Percentiles rank a stretch among this genome's conserved stretches.
These are phyloP conservation scores for Xylariomycetidae sp. DNA, from an alignment of 2,329 filamentous ascomycete genomes.

Conservation along the genomic window DNA sequence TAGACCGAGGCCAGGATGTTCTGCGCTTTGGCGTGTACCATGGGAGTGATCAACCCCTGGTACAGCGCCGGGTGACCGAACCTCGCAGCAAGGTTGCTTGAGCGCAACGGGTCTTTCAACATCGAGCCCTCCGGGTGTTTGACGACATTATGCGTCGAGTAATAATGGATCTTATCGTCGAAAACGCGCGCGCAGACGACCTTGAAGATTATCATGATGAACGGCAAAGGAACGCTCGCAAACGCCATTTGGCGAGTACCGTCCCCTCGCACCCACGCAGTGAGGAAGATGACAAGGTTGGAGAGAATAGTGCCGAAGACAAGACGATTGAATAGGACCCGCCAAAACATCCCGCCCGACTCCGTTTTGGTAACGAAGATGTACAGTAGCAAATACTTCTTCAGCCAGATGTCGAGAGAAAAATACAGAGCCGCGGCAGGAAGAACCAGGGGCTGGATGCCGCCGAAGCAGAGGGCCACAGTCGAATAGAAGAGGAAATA, in stretches of 20 bases:
- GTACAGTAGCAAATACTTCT: constrained; percentile 93
- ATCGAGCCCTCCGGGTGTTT: constrained; percentile 39
- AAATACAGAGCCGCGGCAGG: constrained; percentile 89
- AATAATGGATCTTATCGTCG: constrained; percentile 76
- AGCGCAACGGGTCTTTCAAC: constrained; percentile 46
- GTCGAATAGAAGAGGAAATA: constrained; percentile 95
- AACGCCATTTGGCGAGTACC: constrained; percentile 56
- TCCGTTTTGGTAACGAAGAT: constrained; percentile 96
- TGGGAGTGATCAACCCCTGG: constrained; percentile 15
- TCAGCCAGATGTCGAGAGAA: constrained; percentile 75
- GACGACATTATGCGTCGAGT: constrained; percentile 57
- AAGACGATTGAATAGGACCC: constrained; percentile 86
- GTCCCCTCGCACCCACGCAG: constrained; percentile 65
- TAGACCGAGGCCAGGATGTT: constrained; percentile 84
- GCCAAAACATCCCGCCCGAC: constrained; percentile 90
- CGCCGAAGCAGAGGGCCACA: constrained; percentile 77
- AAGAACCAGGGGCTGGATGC: constrained; percentile 81
- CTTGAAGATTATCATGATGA: constrained; percentile 81
- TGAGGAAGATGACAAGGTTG: constrained; percentile 71
- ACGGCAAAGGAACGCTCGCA: constrained; percentile 65
- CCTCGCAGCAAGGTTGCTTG: constrained; percentile 65
- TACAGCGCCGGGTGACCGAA: constrained; percentile 65
- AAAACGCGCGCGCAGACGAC: constrained; percentile 71
- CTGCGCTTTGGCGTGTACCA: constrained; percentile 63
- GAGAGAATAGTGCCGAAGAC: constrained; percentile 74